phyloP scores from a whole-genome alignment of 164 flowering plant genomes.

The Stephania cephalantha region DNA sequence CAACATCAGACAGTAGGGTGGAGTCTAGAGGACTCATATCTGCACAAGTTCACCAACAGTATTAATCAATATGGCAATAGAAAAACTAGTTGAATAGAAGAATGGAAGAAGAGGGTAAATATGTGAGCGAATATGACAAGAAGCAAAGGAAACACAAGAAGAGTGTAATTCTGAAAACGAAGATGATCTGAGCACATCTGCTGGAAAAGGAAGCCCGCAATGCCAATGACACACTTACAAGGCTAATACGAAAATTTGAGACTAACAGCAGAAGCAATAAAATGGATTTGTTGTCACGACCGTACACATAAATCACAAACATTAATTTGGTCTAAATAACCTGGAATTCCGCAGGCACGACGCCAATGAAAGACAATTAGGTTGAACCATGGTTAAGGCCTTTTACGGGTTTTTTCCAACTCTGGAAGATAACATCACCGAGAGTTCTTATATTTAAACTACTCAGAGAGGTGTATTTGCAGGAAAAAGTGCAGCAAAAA shows the following conservation, averaged over 20 bases:
- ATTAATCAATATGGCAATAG: background rate
- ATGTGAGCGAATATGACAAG: background rate
- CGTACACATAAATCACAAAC: background rate
- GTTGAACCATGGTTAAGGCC: background rate
- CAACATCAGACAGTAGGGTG: conserved; percentile 64
- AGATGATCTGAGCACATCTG: background rate
- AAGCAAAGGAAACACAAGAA: background rate
- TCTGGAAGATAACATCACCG: background rate
- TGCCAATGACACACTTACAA: background rate
- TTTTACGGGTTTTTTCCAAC: background rate
- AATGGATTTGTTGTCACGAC: background rate
- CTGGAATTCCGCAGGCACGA: background rate
- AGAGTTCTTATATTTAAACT: background rate
- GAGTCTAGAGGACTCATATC: conserved; percentile 93
- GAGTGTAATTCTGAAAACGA: background rate
- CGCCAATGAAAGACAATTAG: background rate
- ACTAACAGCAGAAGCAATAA: background rate
- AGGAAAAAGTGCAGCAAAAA: background rate
- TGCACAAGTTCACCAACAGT: conserved; percentile 29
- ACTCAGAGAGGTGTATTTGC: background rate
- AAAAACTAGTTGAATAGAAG: background rate
- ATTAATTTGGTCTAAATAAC: background rate
- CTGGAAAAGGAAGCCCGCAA: conserved; percentile 2
- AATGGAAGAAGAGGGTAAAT: background rate
- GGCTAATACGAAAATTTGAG: background rate